Evolutionary conservation across 768 basidiomycete genomes (phyloP).

Genomic region (Gloeostereum incarnatum): DNA sequence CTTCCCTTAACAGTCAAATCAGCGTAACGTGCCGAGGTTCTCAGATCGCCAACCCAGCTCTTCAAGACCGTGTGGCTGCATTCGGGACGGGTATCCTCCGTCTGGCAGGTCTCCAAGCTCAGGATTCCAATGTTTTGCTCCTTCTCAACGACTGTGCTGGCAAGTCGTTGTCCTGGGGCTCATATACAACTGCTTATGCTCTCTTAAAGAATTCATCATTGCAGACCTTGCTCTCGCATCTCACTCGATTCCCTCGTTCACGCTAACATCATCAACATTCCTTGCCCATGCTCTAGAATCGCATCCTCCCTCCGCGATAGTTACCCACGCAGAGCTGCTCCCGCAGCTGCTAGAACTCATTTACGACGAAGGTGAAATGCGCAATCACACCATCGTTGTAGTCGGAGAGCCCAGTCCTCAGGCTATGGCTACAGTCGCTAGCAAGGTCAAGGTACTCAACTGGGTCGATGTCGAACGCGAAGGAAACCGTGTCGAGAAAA

Average conservation of each 20-base stretch:
- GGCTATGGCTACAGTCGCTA: constrained; percentile 34
- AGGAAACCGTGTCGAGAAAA: constrained; percentile 41
- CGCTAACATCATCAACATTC: constrained; percentile 47
- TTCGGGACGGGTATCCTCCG: constrained; percentile 67
- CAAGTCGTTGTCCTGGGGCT: constrained; percentile 18
- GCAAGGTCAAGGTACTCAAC: constrained; percentile 44
- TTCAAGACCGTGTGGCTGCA: constrained; percentile 62
- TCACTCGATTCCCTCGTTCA: constrained; percentile 60
- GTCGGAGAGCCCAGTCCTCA: constrained; percentile 53
- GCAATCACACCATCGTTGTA: constrained; percentile 54
- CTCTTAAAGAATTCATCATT: constrained; percentile 58
- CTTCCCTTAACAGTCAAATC: neutral
- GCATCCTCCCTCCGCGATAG: constrained; percentile 64
- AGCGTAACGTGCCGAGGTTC: constrained; percentile 1
- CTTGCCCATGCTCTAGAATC: constrained; percentile 57
- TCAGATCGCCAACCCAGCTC: constrained; percentile 66
- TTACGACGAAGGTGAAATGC: constrained; percentile 44
- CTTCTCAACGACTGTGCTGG: constrained; percentile 75
- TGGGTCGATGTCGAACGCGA: constrained; percentile 69
- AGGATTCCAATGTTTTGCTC: constrained; percentile 62
- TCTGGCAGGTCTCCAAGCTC: constrained; percentile 42
- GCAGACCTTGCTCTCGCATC: constrained; percentile 72
- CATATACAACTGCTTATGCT: constrained; percentile 2
- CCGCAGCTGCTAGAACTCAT: constrained; percentile 63
- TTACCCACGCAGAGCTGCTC: constrained; percentile 60